These are phyloP conservation scores for Melampsora americana DNA, from an alignment of 1,284 basidiomycete genomes.

Conservation along the genomic window DNA sequence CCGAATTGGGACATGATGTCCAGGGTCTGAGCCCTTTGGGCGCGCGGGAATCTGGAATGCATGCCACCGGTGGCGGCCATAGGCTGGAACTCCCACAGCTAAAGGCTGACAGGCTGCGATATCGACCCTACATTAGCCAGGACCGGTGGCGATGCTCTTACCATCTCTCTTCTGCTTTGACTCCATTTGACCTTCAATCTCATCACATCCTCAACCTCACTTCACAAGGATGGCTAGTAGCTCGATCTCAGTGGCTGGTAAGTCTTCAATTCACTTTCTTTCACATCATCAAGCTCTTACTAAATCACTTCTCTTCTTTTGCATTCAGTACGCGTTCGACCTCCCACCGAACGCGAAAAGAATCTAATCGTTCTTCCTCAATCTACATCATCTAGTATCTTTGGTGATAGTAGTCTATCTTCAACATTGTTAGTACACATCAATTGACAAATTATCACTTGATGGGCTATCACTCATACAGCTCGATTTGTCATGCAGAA, in stretches of 20 bases:
- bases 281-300: slow-evolving; percentile 30
- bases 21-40: no score
- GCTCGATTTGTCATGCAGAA: background rate
- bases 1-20: no score
- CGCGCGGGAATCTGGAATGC: no score
- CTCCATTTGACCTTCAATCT: no score
- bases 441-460: slow-evolving; percentile 61
- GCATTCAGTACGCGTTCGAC: slow-evolving; percentile 76
- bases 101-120: no score
- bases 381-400: slow-evolving; percentile 65
- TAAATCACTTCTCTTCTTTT: slow-evolving; percentile 33
- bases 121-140: no score
- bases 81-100: no score
- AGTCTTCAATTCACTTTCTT: slow-evolving; percentile 46
- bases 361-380: slow-evolving; percentile 64
- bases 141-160: no score
- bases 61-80: no score
- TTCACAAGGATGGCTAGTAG: slow-evolving; percentile 22
- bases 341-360: slow-evolving; percentile 76
- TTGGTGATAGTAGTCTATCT: slow-evolving; percentile 76
- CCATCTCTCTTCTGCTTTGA: no score
- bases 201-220: no score
- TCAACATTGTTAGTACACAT: slow-evolving; percentile 60
- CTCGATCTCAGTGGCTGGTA: slow-evolving; percentile 80
- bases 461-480: slow-evolving; percentile 53